These are phyloP conservation scores for Phytopythium mirpurense DNA, from an alignment of 352 stramenopile genomes.

Conservation along the genomic window DNA sequence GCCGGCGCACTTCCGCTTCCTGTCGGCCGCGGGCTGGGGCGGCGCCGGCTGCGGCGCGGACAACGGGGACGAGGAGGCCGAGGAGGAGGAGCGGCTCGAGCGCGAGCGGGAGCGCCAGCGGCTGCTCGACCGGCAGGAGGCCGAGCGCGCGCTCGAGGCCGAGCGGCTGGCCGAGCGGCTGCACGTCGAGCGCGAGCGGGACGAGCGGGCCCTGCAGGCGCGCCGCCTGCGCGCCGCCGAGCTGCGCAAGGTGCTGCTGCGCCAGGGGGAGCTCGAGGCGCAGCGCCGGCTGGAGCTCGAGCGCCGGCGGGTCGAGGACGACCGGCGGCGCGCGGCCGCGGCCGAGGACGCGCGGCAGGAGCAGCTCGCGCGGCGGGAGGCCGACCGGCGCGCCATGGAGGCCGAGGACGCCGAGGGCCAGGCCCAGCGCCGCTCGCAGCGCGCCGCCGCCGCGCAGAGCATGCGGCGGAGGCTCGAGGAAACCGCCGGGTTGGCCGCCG, in stretches of 20 bases:
- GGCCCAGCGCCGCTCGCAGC: constrained; percentile 18
- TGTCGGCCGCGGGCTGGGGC: constrained; percentile 39
- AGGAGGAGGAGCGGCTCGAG: constrained; percentile 61
- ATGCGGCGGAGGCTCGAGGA: constrained; percentile 42
- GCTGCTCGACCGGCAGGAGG: constrained; percentile 54
- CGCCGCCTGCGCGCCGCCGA: constrained; percentile 11
- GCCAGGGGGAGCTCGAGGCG: constrained; percentile 52
- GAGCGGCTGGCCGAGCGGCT: constrained; percentile 44
- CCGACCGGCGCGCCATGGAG: constrained; percentile 36
- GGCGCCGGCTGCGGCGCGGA: constrained; percentile 50
- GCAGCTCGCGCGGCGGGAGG: constrained; percentile 21
- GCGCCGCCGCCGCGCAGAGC: constrained; percentile 16
- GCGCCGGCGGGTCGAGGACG: constrained; percentile 12
- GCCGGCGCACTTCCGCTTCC: constrained; percentile 32
- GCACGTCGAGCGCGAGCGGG: constrained; percentile 54
- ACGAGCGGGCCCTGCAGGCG: constrained; percentile 53
- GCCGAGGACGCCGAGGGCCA: constrained; percentile 32
- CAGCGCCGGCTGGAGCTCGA: constrained; percentile 34
- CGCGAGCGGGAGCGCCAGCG: constrained; percentile 50
- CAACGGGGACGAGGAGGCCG: constrained; percentile 69
- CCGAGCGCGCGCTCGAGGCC: constrained; percentile 46
- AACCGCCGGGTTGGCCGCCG: constrained; percentile 34
- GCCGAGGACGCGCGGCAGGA: constrained; percentile 33
- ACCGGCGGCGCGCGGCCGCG: constrained; percentile 21
- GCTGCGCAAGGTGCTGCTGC: constrained; percentile 33